Percentiles rank a stretch among this genome's conserved stretches.
Conservation (phyloP, 176 grass and related monocot species). For the Triticum aestivum region DNA sequence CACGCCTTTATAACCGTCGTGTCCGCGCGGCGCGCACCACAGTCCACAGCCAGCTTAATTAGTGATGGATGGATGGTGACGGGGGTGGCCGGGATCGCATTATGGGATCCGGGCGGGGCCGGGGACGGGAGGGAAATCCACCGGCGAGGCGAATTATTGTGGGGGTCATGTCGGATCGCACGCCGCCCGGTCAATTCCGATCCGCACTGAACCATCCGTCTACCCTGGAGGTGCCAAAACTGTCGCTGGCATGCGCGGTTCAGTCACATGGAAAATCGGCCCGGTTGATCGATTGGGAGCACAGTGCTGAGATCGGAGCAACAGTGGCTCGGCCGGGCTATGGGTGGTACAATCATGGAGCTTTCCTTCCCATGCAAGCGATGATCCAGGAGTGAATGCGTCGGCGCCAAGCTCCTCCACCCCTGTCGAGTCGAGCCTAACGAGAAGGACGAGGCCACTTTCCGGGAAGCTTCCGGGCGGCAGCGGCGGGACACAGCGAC, state of each 20-base stretch:
- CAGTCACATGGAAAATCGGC: background rate
- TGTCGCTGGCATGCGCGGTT: background rate
- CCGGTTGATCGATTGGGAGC: background rate
- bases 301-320: background rate
- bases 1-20: background rate
- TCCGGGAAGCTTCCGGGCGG: conserved; percentile 44
- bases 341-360: background rate
- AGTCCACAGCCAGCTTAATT: background rate
- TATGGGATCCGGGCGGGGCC: background rate
- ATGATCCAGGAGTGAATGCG: background rate
- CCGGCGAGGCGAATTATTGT: conserved; percentile 21
- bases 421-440: background rate
- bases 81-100: background rate
- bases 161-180: background rate
- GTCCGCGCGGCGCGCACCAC: conserved; percentile 13
- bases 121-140: conserved; percentile 12
- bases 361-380: background rate
- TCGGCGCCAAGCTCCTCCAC: background rate
- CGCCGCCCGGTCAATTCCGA: background rate
- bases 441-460: background rate
- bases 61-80: background rate
- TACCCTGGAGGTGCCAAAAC: background rate
- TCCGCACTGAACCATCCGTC: background rate
- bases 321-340: background rate
- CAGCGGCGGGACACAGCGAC: conserved; percentile 16